Percentiles rank a stretch among this genome's conserved stretches.
These are phyloP conservation scores for Botrytis fragariae DNA, from an alignment of 2,329 filamentous ascomycete genomes.

Conservation along the genomic window DNA sequence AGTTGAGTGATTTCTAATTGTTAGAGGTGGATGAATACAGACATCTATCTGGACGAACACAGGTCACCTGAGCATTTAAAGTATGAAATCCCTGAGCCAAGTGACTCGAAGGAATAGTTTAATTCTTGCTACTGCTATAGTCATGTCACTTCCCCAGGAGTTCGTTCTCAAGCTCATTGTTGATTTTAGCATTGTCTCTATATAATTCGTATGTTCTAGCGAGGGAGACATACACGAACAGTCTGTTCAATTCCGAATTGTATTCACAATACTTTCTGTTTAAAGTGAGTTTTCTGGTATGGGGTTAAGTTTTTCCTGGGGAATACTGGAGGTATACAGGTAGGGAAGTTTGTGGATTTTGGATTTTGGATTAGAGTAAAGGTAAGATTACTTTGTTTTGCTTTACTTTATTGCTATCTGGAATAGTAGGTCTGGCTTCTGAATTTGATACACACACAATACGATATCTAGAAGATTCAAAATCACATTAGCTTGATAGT, in stretches of 20 bases:
- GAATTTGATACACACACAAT: not conserved
- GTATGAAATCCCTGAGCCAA: not conserved
- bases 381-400: too few species aligned
- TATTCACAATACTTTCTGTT: not conserved
- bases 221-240: not conserved
- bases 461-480: not conserved
- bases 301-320: too few species aligned
- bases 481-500: not conserved
- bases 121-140: not conserved
- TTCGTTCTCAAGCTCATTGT: not conserved
- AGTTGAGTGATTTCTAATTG: fast-evolving
- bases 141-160: not conserved
- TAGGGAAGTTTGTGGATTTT: too few species aligned
- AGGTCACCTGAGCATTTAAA: not conserved
- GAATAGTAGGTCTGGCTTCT: too few species aligned
- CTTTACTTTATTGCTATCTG: too few species aligned
- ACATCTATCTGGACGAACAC: not conserved
- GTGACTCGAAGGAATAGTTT: not conserved
- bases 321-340: too few species aligned
- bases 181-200: not conserved
- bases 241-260: not conserved
- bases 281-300: not conserved
- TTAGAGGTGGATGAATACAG: not conserved
- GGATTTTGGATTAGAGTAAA: too few species aligned
- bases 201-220: fast-evolving